phyloP scores from a whole-genome alignment of 495 filamentous ascomycete genomes.

The Tuber borchii region DNA sequence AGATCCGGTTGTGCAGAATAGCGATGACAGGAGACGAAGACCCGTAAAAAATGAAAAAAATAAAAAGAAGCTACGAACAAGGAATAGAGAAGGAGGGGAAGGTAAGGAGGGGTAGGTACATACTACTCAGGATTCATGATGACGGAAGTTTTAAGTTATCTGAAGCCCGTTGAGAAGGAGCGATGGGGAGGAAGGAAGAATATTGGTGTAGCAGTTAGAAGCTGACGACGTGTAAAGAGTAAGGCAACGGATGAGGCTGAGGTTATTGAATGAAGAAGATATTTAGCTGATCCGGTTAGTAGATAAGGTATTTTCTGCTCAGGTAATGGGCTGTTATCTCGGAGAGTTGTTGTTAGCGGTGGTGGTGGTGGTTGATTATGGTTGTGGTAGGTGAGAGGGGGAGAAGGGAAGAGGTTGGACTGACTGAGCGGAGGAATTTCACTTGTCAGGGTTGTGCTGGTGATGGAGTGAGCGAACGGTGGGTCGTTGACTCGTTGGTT shows the following conservation, averaged over 20 bases:
- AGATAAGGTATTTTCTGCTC: conserved; percentile 7
- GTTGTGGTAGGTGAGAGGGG: not conserved
- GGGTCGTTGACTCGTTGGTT: conserved; percentile 5
- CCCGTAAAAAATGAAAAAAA: conserved; percentile 2
- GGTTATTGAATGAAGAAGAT: conserved; percentile 9
- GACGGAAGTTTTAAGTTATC: conserved; percentile 39
- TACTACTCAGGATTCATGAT: conserved; percentile 96
- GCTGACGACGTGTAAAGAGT: conserved; percentile 30
- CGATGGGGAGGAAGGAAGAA: conserved; percentile 23
- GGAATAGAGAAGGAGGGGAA: conserved; percentile 17
- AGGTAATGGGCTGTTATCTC: not conserved
- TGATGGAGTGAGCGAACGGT: not conserved
- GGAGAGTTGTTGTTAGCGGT: not conserved
- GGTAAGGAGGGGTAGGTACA: conserved; percentile 45
- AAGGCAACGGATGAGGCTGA: conserved; percentile 5
- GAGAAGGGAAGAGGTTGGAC: not conserved
- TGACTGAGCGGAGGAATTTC: conserved; percentile 1
- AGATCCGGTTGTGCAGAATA: not conserved
- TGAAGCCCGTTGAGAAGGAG: conserved; percentile 26
- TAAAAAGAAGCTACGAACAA: conserved; percentile 11
- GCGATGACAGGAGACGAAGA: conserved; percentile 21
- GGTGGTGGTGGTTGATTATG: conserved; percentile 2
- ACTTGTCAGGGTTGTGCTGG: conserved; percentile 1
- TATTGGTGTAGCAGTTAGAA: conserved; percentile 27
- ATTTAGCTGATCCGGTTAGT: conserved; percentile 28